Base-by-base conservation (phyloP, 352 stramenopile genomes). In the Globisporangium paroecandrum region DNA sequence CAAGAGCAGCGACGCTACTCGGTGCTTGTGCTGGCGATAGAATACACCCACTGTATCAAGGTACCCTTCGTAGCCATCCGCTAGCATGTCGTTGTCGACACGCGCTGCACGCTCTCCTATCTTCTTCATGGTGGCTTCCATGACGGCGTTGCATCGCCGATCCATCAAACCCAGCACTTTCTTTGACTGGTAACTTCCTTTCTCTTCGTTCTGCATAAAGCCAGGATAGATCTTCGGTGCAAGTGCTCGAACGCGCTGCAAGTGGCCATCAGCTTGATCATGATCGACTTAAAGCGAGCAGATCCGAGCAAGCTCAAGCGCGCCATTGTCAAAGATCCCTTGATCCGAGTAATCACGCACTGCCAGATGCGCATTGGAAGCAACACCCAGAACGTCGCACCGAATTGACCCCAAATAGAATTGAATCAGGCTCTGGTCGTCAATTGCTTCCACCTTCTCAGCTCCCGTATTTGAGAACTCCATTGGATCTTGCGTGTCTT, bases 161-260 rank as follows among this genome's bases (percentile, higher is more conserved):
- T 85, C 94, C 75, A 95, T 83, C 29, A 89, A 79, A 3, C 88
- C 88, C 8, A 94, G 68, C 43, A 91, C 73, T 49, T 93, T 93
- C 29, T 70, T 78, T 4, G 88, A 95, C 62, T 72, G 74, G 58
- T 94, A 93, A 20, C 68, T 80, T 0, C 72, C 69, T 24, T 90
- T 91, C 12, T 89, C 79, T 7, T 69, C 74, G 49, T 90, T 95
- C 36, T 85, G 70, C 86, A 95, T 90, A 58, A 94, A 95, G 43
- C 94, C 88, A 2, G 88, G 85, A 55, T 94, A 95, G 32, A 73
- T 75, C 22, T 77, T 79, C 7, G 83, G 80, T 13, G 80, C 75
- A 7, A 84, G 65, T 1, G 72, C 65, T n/a, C 76, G 80, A 1
- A 91, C 83, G 46, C 85, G 71, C 36, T 80, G 69, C 10, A 89